phyloP scores from a whole-genome alignment of 2,329 filamentous ascomycete species.

The Microcyclosporella mali region DNA sequence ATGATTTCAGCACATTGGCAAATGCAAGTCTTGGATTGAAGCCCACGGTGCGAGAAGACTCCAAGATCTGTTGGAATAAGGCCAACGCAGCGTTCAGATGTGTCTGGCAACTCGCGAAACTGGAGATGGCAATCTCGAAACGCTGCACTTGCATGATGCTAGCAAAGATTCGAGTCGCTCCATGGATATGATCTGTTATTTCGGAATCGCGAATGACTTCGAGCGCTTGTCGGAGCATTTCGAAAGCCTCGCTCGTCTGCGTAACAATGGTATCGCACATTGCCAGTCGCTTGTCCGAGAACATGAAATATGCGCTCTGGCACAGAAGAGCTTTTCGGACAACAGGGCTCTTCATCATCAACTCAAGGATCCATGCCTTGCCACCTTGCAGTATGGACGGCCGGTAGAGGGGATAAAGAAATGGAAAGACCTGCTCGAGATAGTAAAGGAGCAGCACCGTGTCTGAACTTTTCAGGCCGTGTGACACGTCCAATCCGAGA shows the following conservation, averaged over 20 bases:
- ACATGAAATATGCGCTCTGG: conserved; percentile 1
- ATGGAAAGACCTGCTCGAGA: background rate
- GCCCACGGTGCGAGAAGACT: background rate
- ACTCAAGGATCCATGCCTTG: background rate
- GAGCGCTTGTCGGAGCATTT: background rate
- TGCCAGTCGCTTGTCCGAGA: background rate
- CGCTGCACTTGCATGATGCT: conserved; percentile 1
- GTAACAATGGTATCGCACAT: too few relatives aligned
- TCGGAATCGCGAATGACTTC: background rate
- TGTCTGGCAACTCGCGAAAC: background rate
- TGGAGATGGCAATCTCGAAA: background rate
- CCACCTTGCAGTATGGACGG: background rate
- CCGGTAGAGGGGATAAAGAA: background rate
- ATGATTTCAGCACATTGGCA: background rate
- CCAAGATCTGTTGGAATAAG: background rate
- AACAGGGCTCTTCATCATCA: background rate
- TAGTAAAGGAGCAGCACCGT: background rate
- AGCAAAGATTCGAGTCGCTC: background rate
- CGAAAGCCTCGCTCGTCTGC: background rate
- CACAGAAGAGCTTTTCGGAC: background rate
- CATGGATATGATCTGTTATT: background rate
- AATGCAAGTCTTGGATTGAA: background rate
- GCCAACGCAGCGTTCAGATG: background rate
- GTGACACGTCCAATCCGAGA: too few relatives aligned
- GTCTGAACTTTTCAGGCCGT: background rate